Evolutionary conservation across 2,329 filamentous ascomycete species (phyloP).

Genomic region (Fusarium falciforme): DNA sequence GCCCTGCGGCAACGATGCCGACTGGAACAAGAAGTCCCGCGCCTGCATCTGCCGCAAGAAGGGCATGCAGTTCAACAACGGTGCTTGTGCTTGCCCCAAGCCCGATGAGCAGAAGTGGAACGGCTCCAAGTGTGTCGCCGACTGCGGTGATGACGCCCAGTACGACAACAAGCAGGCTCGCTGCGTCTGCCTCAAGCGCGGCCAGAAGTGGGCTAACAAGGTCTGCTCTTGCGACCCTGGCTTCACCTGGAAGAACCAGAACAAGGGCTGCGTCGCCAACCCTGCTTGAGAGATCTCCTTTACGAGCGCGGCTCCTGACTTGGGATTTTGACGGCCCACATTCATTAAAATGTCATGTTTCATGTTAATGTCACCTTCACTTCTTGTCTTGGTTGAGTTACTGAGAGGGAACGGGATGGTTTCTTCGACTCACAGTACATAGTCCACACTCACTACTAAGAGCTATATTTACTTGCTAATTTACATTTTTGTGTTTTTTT

Average conservation of each 20-base stretch:
- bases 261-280: background rate
- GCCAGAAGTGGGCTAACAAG: background rate
- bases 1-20: background rate
- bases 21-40: slow-evolving; percentile 2
- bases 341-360: slow-evolving; percentile 1
- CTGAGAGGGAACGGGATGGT: background rate
- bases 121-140: slow-evolving; percentile 1
- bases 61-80: background rate
- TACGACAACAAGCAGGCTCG: background rate
- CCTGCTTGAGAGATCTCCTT: background rate
- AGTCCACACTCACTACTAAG: slow-evolving; percentile 1
- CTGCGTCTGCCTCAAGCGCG: slow-evolving; percentile 4
- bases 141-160: background rate
- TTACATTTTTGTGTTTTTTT: background rate
- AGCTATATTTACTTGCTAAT: slow-evolving; percentile 1
- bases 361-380: background rate
- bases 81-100: background rate
- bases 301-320: background rate
- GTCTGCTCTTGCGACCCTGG: background rate
- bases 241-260: background rate
- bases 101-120: background rate
- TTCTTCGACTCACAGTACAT: background rate
- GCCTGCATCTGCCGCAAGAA: slow-evolving; percentile 10
- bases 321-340: background rate
- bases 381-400: background rate